phyloP scores from a whole-genome alignment of 257 asterid genomes.

The Solanum infundibuliforme region DNA sequence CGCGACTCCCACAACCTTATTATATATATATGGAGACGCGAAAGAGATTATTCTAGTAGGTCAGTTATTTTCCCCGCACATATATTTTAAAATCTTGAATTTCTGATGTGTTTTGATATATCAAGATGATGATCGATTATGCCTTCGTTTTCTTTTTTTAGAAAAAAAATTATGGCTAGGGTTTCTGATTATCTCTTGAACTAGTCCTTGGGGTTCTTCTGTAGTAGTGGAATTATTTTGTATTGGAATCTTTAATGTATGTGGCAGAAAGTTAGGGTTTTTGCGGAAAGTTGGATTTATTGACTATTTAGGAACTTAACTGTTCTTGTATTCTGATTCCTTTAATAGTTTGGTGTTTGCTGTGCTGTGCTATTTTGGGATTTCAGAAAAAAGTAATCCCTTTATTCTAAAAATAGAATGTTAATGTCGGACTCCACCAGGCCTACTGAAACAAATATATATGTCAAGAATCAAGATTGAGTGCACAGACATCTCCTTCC shows the following conservation, averaged over 20 bases:
- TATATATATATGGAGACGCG: slow-evolving; percentile 17
- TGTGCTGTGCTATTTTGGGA: background rate
- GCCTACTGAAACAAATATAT: background rate
- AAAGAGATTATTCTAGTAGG: background rate
- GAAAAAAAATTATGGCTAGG: background rate
- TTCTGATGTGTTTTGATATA: background rate
- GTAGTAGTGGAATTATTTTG: background rate
- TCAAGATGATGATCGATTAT: background rate
- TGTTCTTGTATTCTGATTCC: background rate
- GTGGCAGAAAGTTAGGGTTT: background rate
- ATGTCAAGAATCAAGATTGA: background rate
- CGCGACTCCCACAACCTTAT: background rate
- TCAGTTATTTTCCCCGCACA: background rate
- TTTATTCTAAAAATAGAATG: background rate
- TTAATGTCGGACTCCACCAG: background rate
- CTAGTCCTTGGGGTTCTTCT: background rate
- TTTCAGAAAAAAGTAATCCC: background rate
- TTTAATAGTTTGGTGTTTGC: background rate
- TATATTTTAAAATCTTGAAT: background rate
- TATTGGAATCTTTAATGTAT: background rate
- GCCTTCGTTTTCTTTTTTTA: background rate
- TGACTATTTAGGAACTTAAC: background rate
- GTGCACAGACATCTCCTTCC: background rate
- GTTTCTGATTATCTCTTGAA: background rate
- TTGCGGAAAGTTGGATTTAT: background rate